Evolutionary conservation across 2,329 filamentous ascomycete species (phyloP).

Genomic region (Pseudocercospora pini-densiflorae): DNA sequence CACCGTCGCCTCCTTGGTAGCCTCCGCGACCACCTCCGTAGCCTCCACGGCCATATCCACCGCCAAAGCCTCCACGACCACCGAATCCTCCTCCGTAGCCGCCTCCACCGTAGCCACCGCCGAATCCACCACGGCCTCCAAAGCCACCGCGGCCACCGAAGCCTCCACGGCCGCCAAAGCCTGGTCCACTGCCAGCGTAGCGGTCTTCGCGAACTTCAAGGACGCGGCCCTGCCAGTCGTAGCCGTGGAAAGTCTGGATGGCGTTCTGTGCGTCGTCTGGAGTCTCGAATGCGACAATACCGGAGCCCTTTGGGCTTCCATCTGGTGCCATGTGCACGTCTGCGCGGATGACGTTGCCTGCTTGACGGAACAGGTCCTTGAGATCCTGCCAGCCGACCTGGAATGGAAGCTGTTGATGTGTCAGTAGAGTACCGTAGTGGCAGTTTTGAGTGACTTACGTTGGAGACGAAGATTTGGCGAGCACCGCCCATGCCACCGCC

Average conservation of each 20-base stretch:
- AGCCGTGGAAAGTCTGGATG: slow-evolving; percentile 97
- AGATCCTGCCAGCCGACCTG: slow-evolving; percentile 98
- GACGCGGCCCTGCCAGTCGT: slow-evolving; percentile 94
- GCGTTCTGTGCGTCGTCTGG: slow-evolving; percentile 94
- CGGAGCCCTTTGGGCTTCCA: slow-evolving; percentile 92
- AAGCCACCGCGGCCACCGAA: slow-evolving; percentile 48
- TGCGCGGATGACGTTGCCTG: slow-evolving; percentile 87
- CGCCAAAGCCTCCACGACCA: slow-evolving; percentile 55
- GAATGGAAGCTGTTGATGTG: slow-evolving; percentile 77
- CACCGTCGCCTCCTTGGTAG: slow-evolving; percentile 66
- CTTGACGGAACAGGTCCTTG: slow-evolving; percentile 98
- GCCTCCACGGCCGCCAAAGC: slow-evolving; percentile 44
- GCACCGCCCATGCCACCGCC: slow-evolving; percentile 60
- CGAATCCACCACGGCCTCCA: slow-evolving; percentile 50
- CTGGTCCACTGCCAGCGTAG: slow-evolving; percentile 68
- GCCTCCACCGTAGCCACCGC: slow-evolving; percentile 48
- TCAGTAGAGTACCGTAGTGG: slow-evolving; percentile 27
- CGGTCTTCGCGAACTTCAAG: slow-evolving; percentile 97
- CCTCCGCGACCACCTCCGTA: slow-evolving; percentile 53
- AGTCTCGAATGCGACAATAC: slow-evolving; percentile 95
- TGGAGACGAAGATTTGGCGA: slow-evolving; percentile 95
- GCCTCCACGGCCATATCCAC: slow-evolving; percentile 50
- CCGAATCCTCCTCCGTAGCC: slow-evolving; percentile 54
- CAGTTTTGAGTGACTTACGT: slow-evolving; percentile 62
- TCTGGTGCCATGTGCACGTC: slow-evolving; percentile 93